These are phyloP conservation scores for Aspergillus asperescens DNA, from an alignment of 495 filamentous ascomycete genomes.

Conservation along the genomic window DNA sequence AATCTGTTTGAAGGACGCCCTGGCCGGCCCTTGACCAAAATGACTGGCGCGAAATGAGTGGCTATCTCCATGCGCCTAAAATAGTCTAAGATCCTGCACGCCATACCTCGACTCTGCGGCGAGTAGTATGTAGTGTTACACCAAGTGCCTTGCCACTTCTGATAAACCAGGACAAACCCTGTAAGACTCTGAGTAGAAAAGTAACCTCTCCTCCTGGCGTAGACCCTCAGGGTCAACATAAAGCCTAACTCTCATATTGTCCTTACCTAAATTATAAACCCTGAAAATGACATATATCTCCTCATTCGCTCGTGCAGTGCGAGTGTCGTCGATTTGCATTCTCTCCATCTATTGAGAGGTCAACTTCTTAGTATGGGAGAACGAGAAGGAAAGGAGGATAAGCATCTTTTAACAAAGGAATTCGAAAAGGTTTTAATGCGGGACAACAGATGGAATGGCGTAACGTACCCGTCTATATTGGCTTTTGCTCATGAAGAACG, in stretches of 20 bases:
- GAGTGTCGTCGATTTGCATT: not conserved
- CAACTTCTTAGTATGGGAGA: not conserved
- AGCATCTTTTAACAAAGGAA: too few relatives aligned
- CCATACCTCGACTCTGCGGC: too few relatives aligned
- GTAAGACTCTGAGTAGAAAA: not conserved
- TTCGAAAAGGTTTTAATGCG: too few relatives aligned
- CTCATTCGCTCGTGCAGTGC: not conserved
- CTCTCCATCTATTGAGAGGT: not conserved
- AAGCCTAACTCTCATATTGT: not conserved
- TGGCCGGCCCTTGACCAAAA: too few relatives aligned
- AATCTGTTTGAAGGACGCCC: too few relatives aligned
- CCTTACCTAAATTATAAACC: not conserved
- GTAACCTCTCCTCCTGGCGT: not conserved
- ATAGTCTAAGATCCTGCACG: too few relatives aligned
- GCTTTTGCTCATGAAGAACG: conserved; percentile 4
- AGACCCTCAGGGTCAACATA: conserved; percentile 1
- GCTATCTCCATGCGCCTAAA: too few relatives aligned
- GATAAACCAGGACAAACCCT: not conserved
- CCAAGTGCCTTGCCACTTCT: not conserved
- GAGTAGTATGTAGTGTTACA: too few relatives aligned
- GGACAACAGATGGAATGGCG: not conserved
- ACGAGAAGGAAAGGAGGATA: not conserved
- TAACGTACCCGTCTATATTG: conserved; percentile 6
- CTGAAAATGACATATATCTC: conserved; percentile 3
- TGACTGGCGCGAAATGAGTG: too few relatives aligned